These are phyloP conservation scores for Xerocomus tenax DNA, from an alignment of 1,284 basidiomycete species.

Conservation along the genomic window DNA sequence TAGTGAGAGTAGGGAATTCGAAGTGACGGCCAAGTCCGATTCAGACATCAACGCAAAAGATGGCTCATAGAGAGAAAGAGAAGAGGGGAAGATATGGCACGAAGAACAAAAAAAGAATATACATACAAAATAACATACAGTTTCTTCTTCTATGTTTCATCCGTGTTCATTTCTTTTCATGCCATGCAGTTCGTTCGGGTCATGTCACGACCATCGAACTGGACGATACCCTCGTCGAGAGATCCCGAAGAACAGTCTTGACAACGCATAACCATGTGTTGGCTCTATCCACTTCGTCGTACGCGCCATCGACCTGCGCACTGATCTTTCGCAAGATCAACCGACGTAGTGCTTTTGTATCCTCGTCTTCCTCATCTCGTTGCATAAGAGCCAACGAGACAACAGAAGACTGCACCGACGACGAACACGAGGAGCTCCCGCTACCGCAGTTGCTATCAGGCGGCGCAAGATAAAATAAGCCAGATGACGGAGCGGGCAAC, in stretches of 20 bases:
- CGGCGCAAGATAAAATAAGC: conserved; percentile 35
- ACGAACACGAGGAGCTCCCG: conserved; percentile 32
- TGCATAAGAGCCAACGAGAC: conserved; percentile 33
- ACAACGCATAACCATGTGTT: conserved; percentile 54
- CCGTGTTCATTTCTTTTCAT: neutral
- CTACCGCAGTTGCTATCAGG: conserved; percentile 19
- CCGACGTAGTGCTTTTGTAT: conserved; percentile 49
- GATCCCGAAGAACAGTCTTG: conserved; percentile 50
- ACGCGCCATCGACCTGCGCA: conserved; percentile 45
- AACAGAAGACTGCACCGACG: conserved; percentile 35
- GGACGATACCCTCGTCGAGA: conserved; percentile 44
- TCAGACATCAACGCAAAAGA: neutral
- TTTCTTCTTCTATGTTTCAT: neutral
- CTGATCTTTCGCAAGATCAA: conserved; percentile 57
- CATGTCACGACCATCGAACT: conserved; percentile 17
- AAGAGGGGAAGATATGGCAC: conserved; percentile 8
- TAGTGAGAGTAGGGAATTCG: neutral
- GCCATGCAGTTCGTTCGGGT: conserved; percentile 3
- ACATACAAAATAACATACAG: conserved; percentile 32
- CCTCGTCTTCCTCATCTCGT: conserved; percentile 47
- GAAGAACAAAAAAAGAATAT: conserved; percentile 15
- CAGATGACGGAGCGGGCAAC: conserved; percentile 31
- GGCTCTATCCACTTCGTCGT: conserved; percentile 56
- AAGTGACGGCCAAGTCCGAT: neutral
- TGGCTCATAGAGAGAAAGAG: neutral